Base-by-base conservation (phyloP, 2,329 filamentous ascomycete species). In the Plectosphaerella cucumerina region DNA sequence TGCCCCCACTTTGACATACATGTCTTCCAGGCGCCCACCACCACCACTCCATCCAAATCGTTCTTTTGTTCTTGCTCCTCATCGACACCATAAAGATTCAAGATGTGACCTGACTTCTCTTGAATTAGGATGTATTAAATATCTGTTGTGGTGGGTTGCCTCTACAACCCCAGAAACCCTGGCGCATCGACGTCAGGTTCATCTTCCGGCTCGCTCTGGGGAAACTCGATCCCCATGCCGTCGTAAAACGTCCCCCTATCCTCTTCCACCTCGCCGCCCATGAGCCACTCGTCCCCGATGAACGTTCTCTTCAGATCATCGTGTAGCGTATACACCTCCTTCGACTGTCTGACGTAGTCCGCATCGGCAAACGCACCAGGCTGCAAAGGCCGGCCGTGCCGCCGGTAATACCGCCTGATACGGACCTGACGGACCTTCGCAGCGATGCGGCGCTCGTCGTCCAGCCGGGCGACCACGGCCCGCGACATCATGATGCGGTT, bases 271-370 rank as follows among this genome's bases (percentile, higher is more conserved):
- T 26, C 48, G n/a, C 18, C 47, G 37, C 47, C 48, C 48, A 50
- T 50, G 5, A 44, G 18, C 48, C 48, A 50, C 18, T 50, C 48
- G 18, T 50, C 48, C 26, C 41, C 26, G 31, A 50, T 50, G 22
- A 50, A 44, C 17, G 39, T 34, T 1, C 48, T 39, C 21, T 26
- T 39, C 18, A 50, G 31, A 17, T 50, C 48, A 3, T 45, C 20
- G 11, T 39, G 41, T 18, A 50, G 39, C 15, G 26, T 22, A n/a
- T 37, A 41, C 23, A 50, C 48, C 48, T 50, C 48, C 9, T 41
- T 21, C 18, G 48, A 26, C 48, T 50, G 42, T 15, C 41, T 20
- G 11, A 33, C 18, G 15, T 45, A 50, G 14, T 50, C 41, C 35
- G 26, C 14, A 12, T 44, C 42, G 20, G 21, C 41, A 23, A 50